Evolutionary conservation across 1,139 yeast species (phyloP), one percentile per base, ranked within the genome.

Genomic region (Lipomyces yarrowii): DNA sequence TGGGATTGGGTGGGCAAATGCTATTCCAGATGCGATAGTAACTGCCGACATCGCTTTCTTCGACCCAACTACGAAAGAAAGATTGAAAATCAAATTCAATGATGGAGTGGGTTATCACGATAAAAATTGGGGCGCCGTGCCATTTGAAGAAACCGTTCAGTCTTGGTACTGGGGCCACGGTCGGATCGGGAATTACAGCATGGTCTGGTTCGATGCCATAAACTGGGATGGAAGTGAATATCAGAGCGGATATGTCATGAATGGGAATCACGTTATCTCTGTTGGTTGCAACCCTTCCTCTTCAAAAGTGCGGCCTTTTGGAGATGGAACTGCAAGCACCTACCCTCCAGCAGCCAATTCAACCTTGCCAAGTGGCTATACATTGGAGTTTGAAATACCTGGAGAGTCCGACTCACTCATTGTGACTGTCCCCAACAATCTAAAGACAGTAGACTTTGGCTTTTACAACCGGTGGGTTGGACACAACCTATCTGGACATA

Each of bases 131-230:
- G 62, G 62, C 10, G 51, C 21, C 52, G 33, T 13, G 23, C 42
- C 60, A 4, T 4, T 59, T 11, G 21, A 4, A 11, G 35, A 33
- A 8, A 32, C 21, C 21, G 42, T 33, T 11, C 21, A 56, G 51
- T 35, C 33, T 18, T 59, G 62, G 62, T 59, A 59, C 33, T 59
- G 62, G 62, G 62, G 62, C 18, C 62, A 59, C 23, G 42, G n/a
- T 7, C 23, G 21, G 21, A 15, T 59, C 26, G 62, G 62, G 5
- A 63, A 51, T 8, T 59, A 59, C 23, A 26, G 63, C n/a, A 18
- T 59, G 26, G 62, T 59, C 51, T 59, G 18, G 30, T 59, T 54
- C 21, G 60, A 59, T n/a, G 23, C n/a, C 37, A 33, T 57, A 6
- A 2, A 11, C 6, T 42, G 18, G 13, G 51, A 53, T 33, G 63